Conservation (phyloP, 768 basidiomycete genomes). For the Fibroporia radiculosa region DNA sequence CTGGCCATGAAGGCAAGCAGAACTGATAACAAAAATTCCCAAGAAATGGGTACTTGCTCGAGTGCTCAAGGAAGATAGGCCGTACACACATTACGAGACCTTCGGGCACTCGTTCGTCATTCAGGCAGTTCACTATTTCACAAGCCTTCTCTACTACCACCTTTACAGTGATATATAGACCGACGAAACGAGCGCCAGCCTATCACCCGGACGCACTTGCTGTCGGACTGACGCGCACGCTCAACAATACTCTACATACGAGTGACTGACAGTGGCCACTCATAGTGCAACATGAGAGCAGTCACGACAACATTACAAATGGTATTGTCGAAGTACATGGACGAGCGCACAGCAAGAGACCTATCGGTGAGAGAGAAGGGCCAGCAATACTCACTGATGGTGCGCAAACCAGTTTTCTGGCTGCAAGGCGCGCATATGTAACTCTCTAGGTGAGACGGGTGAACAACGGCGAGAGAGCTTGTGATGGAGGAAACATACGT, state of each 20-base stretch:
- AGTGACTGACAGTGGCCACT: background rate
- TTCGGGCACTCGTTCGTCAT: background rate
- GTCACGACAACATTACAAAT: constrained; percentile 4
- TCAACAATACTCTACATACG: background rate
- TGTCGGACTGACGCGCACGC: background rate
- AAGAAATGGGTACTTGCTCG: too few relatives aligned
- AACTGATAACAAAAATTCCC: background rate
- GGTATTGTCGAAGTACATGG: constrained; percentile 13
- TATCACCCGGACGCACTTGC: background rate
- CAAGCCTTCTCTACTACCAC: background rate
- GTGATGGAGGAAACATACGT: constrained; percentile 41
- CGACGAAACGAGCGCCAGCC: background rate
- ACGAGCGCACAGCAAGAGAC: constrained; percentile 19
- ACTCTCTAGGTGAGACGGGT: constrained; percentile 34
- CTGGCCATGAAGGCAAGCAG: background rate
- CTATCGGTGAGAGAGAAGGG: constrained; percentile 1
- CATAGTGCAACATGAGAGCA: constrained; percentile 2
- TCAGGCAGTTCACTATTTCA: background rate
- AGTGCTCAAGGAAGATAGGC: background rate
- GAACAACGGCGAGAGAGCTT: background rate
- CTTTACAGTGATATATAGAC: background rate
- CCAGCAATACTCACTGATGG: constrained; percentile 66
- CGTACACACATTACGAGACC: background rate
- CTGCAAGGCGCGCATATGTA: constrained; percentile 54
- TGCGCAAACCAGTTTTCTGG: constrained; percentile 51